Base-by-base conservation (phyloP, 768 basidiomycete species). In the Suillus variegatus region DNA sequence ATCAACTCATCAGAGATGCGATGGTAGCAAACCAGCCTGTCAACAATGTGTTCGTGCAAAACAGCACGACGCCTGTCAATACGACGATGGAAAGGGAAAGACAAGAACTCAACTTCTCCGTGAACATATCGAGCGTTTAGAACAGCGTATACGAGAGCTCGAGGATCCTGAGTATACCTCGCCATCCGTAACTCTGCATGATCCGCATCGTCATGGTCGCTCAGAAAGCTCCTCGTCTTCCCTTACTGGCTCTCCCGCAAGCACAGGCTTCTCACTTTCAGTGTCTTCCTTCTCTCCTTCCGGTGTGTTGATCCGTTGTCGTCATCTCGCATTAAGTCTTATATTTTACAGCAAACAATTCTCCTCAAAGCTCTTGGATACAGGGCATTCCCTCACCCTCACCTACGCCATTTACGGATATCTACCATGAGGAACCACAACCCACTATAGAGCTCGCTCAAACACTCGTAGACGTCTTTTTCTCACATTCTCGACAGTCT, bases 21-120 rank as follows among this genome's bases (percentile, higher is more conserved):
- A 93, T 71, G 92, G 91, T 67, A 71, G 71, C 55, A 92, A 91
- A 74, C 92, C 92, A 36, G 84, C 90, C 14, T 93, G 92, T 67
- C 89, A 90, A 67, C 92, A 93, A 72, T 93, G 92, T 72, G 79
- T 81, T 36, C 87, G 89, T 61, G 91, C 91, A 51, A 93, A 93
- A 82, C 92, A 92, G 74, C 80, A 79, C 60, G 89, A 92, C 3
- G 80, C 74, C 13, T 93, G 92, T 76, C 89, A 91, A 71, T 93
- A 93, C 74, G 92, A 93, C 69, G 92, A 93, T 76, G 92, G 92
- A 32, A 91, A 89, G 79, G 89, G 90, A 58, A 93, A 92, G 80
- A 92, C 90, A 54, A 83, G 91, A 66, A 93, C 92, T 0, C 91
- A 93, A 71, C 75, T 92, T 60, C 83, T 93, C 64, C 87, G 90